A percentile compares a stretch with the other conserved stretches of the same genome.
Conservation (phyloP, 176 grass and related monocot species). For the Zoysia japonica region DNA sequence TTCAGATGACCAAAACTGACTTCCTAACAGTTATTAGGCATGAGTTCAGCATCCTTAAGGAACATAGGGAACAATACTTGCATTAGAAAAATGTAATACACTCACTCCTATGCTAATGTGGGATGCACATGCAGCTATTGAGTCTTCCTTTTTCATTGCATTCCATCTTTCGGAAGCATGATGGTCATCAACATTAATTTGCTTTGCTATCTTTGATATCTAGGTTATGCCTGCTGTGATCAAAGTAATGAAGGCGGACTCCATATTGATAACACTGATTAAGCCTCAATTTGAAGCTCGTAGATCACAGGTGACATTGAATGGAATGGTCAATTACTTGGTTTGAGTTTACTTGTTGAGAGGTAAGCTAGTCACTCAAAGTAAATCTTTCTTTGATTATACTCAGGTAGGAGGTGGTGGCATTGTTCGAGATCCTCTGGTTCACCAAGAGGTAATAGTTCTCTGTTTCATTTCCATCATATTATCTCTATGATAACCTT, state of each 20-base stretch:
- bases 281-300: slow-evolving; percentile 97
- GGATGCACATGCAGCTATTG: not conserved
- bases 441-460: slow-evolving; percentile 83
- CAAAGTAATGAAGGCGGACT: slow-evolving; percentile 89
- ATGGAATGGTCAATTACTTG: not conserved
- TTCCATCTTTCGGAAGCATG: not conserved
- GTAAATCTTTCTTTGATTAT: slow-evolving; percentile 14
- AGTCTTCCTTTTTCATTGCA: not conserved
- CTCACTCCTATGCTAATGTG: not conserved
- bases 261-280: slow-evolving; percentile 79
- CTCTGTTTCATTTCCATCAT: not conserved
- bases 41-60: slow-evolving; percentile 1
- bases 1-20: not conserved
- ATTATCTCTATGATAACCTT: not conserved
- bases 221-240: slow-evolving; percentile 96
- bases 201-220: slow-evolving; percentile 23
- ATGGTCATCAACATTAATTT: not conserved
- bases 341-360: not conserved
- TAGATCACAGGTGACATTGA: slow-evolving; percentile 61
- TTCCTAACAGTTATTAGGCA: not conserved
- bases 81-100: not conserved
- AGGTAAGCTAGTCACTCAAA: not conserved
- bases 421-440: slow-evolving; percentile 84
- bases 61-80: not conserved
- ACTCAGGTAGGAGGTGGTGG: slow-evolving; percentile 85